Evolutionary conservation across 345 rosid species (phyloP).

Genomic region (Combretum micranthum): DNA sequence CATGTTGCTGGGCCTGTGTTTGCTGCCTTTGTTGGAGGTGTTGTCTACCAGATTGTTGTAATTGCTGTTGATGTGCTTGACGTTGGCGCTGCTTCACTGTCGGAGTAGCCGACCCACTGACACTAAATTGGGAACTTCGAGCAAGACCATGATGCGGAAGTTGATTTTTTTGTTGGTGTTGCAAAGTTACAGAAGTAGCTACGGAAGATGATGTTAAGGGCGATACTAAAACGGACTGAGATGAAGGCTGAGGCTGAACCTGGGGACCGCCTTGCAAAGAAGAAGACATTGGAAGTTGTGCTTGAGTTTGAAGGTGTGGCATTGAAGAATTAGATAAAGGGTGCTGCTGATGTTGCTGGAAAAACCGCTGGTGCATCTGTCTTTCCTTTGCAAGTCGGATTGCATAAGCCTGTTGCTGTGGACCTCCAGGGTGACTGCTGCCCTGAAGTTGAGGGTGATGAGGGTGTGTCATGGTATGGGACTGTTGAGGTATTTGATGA

Average conservation of each 20-base stretch:
- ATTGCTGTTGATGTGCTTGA: constrained; percentile 65
- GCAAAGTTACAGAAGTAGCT: constrained; percentile 45
- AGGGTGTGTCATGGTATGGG: constrained; percentile 48
- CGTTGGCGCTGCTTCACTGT: constrained; percentile 81
- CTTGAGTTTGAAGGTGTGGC: constrained; percentile 56
- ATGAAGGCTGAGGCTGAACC: constrained; percentile 49
- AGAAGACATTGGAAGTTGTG: constrained; percentile 68
- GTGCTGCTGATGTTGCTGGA: constrained; percentile 64
- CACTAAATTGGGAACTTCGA: constrained; percentile 51
- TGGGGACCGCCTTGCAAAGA: constrained; percentile 65
- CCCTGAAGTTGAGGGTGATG: constrained; percentile 67
- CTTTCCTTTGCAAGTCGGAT: constrained; percentile 57
- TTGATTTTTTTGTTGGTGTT: constrained; percentile 56
- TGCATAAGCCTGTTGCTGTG: constrained; percentile 65
- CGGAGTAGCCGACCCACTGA: constrained; percentile 61
- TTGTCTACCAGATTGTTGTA: constrained; percentile 75
- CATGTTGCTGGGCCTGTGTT: constrained; percentile 56
- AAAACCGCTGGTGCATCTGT: constrained; percentile 67
- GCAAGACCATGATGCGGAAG: constrained; percentile 49
- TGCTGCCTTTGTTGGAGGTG: constrained; percentile 86
- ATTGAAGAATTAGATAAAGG: constrained; percentile 47
- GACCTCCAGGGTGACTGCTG: constrained; percentile 51
- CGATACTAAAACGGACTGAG: constrained; percentile 48
- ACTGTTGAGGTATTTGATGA: constrained; percentile 63
- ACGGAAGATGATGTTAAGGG: constrained; percentile 50